Conservation (phyloP, 257 asterid species). For the Osmanthus fragrans region DNA sequence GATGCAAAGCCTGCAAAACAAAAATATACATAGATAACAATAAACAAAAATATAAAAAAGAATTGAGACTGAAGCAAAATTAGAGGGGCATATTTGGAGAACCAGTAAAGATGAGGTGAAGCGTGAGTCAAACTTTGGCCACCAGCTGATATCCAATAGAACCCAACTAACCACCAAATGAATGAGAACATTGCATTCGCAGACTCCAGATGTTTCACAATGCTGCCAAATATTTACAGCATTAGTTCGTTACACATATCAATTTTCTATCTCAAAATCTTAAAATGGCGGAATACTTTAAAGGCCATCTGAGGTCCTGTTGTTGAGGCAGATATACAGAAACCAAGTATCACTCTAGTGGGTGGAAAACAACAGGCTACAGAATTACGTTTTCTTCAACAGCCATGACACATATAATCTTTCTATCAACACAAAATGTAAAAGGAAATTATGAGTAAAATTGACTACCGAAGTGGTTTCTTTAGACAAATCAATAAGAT, state of each 20-base stretch:
- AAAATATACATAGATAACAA: conserved; percentile 1
- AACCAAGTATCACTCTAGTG: not conserved
- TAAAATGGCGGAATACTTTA: not conserved
- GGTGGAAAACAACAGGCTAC: not conserved
- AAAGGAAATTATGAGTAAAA: not conserved
- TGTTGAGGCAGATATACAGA: not conserved
- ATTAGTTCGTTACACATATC: conserved; percentile 10
- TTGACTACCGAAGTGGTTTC: not conserved
- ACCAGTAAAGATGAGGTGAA: conserved; percentile 96
- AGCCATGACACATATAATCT: not conserved
- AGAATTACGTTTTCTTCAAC: not conserved
- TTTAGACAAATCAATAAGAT: not conserved
- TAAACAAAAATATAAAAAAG: not conserved
- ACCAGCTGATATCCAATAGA: conserved; percentile 93
- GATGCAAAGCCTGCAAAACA: conserved; percentile 84
- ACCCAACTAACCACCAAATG: conserved; percentile 99
- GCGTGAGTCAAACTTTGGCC: conserved; percentile 62
- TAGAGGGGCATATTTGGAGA: conserved; percentile 7
- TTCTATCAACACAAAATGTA: not conserved
- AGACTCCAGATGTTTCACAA: conserved; percentile 79
- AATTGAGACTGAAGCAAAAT: conserved; percentile 9
- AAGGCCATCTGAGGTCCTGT: not conserved
- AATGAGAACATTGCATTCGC: conserved; percentile 96
- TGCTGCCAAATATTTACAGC: conserved; percentile 45
- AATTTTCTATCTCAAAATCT: conserved; percentile 5